Conservation (phyloP, 2,329 filamentous ascomycete genomes). For the Stachybotrys chartarum region DNA sequence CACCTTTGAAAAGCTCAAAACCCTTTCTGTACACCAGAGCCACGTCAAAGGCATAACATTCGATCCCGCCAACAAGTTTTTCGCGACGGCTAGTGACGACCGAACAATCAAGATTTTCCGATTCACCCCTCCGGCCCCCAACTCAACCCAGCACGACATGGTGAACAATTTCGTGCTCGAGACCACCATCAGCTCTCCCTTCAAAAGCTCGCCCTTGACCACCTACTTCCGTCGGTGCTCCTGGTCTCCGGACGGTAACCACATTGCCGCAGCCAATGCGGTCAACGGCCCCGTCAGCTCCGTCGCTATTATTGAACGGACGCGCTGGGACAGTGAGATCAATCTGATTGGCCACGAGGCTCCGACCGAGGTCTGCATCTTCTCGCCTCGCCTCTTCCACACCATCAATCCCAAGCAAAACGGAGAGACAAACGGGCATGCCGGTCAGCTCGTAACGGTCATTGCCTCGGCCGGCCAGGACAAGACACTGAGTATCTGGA, state of each 20-base stretch:
- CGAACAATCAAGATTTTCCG: conserved; percentile 94
- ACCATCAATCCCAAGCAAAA: conserved; percentile 56
- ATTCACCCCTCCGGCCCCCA: conserved; percentile 84
- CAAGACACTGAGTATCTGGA: conserved; percentile 95
- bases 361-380: conserved; percentile 93
- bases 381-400: conserved; percentile 85
- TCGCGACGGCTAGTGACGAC: conserved; percentile 95
- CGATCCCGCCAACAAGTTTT: conserved; percentile 98
- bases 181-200: conserved; percentile 81
- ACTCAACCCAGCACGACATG: conserved; percentile 90
- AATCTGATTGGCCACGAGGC: conserved; percentile 96
- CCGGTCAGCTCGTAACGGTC: conserved; percentile 66
- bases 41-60: conserved; percentile 99
- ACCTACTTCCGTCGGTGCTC: conserved; percentile 96
- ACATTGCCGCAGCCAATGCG: conserved; percentile 94
- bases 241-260: conserved; percentile 95
- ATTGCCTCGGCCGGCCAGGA: conserved; percentile 96
- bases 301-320: conserved; percentile 89
- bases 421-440: conserved; percentile 34
- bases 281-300: conserved; percentile 97
- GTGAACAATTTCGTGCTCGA: conserved; percentile 95
- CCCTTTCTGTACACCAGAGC: conserved; percentile 84
- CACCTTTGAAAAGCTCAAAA: conserved; percentile 97
- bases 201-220: conserved; percentile 84
- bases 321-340: conserved; percentile 92